These are phyloP conservation scores for Termitomyces eurrhizus DNA, from an alignment of 768 basidiomycete species.

Conservation along the genomic window DNA sequence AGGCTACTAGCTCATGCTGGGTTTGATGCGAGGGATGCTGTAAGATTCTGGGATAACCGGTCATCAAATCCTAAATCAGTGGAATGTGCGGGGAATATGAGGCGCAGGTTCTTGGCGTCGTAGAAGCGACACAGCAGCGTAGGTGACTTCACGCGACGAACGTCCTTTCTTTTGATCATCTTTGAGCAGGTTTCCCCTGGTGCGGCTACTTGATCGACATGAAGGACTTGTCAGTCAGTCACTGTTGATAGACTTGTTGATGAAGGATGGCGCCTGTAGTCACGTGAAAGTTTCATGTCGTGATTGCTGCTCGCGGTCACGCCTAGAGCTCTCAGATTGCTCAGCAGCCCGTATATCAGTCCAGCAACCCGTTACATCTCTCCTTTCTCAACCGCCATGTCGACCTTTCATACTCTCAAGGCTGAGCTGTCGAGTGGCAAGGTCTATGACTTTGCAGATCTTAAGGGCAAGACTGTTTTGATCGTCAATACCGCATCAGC, in stretches of 20 bases:
- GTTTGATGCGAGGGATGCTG: conserved; percentile 80
- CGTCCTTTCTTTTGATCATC: neutral
- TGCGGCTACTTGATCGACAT: conserved; percentile 85
- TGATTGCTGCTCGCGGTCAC: conserved; percentile 20
- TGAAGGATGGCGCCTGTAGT: neutral
- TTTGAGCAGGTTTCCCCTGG: conserved; percentile 77
- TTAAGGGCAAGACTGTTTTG: conserved; percentile 76
- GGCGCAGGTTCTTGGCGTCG: conserved; percentile 48
- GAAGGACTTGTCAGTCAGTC: conserved; percentile 69
- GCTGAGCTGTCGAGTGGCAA: conserved; percentile 56
- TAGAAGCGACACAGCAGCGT: conserved; percentile 42
- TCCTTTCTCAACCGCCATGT: conserved; percentile 13
- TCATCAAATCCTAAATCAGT: conserved; percentile 31
- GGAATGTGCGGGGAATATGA: conserved; percentile 37
- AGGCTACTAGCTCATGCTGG: conserved; percentile 92
- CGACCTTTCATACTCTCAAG: conserved; percentile 63
- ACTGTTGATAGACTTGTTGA: conserved; percentile 31
- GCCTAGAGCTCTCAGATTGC: conserved; percentile 24
- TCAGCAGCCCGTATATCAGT: conserved; percentile 24
- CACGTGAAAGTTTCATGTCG: neutral
- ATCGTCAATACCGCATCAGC: conserved; percentile 76
- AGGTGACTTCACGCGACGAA: conserved; percentile 7
- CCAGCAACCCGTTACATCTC: neutral
- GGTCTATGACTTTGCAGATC: conserved; percentile 56
- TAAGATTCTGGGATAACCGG: conserved; percentile 78